Evolutionary conservation across 495 filamentous ascomycete species (phyloP).

Genomic region (Penicillium taxi): DNA sequence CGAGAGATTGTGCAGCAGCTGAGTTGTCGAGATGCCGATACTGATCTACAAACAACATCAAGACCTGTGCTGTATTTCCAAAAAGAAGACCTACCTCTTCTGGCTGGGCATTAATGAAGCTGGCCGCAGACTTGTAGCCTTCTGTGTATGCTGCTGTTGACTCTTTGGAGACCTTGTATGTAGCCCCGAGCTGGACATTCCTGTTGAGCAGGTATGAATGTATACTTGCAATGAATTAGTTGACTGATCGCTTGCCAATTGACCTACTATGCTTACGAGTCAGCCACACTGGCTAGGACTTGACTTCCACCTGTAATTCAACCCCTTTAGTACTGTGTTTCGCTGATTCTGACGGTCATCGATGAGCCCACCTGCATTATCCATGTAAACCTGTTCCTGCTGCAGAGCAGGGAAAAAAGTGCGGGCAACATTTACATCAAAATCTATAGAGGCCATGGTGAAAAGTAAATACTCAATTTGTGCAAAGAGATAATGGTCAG

Average conservation of each 20-base stretch:
- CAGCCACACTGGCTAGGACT: conserved; percentile 52
- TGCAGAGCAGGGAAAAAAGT: conserved; percentile 57
- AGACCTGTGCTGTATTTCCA: conserved; percentile 2
- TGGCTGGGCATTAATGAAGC: conserved; percentile 55
- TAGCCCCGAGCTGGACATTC: conserved; percentile 67
- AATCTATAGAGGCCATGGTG: conserved; percentile 14
- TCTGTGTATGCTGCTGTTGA: conserved; percentile 47
- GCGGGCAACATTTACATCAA: conserved; percentile 49
- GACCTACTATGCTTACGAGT: conserved; percentile 42
- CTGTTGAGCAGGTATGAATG: conserved; percentile 54
- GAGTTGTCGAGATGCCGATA: conserved; percentile 61
- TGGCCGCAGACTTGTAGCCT: conserved; percentile 54
- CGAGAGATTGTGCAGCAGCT: conserved; percentile 65
- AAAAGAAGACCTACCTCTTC: conserved; percentile 51
- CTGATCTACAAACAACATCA: conserved; percentile 13
- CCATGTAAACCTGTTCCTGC: conserved; percentile 59
- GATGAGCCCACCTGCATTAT: conserved; percentile 48
- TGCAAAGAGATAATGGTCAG: too few relatives aligned
- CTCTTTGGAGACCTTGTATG: conserved; percentile 46
- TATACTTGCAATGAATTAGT: conserved; percentile 39
- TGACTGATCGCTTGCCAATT: not conserved
- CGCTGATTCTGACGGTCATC: not conserved
- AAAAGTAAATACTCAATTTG: too few relatives aligned
- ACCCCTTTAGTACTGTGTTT: not conserved
- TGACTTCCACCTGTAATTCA: conserved; percentile 53